A percentile compares a stretch with the other conserved stretches of the same genome.
These are phyloP conservation scores for Kluyveromyces marxianus DNA, from an alignment of 1,139 yeast genomes.

Conservation along the genomic window DNA sequence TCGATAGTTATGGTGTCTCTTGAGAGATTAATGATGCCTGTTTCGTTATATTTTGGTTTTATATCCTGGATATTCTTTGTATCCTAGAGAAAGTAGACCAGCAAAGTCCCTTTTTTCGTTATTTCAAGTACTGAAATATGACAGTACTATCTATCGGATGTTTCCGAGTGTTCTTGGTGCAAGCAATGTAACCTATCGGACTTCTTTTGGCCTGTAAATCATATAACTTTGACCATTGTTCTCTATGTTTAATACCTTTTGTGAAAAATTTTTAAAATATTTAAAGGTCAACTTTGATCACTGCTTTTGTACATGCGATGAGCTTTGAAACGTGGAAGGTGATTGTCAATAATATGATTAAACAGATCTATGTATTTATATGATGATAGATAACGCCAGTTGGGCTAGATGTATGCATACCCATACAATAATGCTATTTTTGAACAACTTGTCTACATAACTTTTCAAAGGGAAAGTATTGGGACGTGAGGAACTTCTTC, in stretches of 20 bases:
- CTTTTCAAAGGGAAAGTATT: neutral
- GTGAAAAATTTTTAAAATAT: slow-evolving; percentile 3
- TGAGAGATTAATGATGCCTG: neutral
- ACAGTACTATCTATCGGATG: neutral
- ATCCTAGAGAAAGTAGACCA: neutral
- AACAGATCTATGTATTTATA: neutral
- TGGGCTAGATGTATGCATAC: neutral
- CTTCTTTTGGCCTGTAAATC: no score
- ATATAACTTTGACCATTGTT: neutral
- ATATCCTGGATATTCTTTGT: no score
- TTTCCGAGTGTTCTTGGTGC: neutral
- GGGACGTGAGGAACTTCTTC: neutral
- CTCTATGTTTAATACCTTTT: neutral
- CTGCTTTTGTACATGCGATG: neutral
- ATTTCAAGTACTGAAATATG: neutral
- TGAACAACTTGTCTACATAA: neutral
- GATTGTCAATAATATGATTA: neutral
- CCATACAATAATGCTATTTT: slow-evolving; percentile 2
- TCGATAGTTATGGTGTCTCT: neutral
- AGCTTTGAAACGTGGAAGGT: slow-evolving; percentile 2
- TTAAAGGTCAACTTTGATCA: no score
- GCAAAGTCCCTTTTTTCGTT: neutral
- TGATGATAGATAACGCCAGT: neutral
- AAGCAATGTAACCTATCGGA: no score
- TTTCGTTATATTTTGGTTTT: neutral